phyloP scores from a whole-genome alignment of 768 basidiomycete genomes.

The Holtermanniella nyarrowii region DNA sequence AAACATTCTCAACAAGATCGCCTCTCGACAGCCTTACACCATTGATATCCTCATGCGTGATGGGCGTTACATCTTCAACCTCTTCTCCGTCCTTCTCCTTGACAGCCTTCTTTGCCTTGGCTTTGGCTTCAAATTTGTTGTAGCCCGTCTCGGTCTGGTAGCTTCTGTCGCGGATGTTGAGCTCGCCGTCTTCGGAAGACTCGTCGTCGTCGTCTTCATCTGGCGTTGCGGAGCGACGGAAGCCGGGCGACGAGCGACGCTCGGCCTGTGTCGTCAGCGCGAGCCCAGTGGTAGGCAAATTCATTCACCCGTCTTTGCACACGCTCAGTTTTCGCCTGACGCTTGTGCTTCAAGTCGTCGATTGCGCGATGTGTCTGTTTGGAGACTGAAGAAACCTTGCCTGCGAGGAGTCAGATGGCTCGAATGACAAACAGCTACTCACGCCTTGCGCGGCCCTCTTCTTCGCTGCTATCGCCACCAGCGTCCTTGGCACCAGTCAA shows the following conservation, averaged over 20 bases:
- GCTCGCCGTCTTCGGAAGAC: constrained; percentile 59
- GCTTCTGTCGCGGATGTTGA: constrained; percentile 12
- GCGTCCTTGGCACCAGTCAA: constrained; percentile 20
- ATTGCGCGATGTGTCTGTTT: constrained; percentile 35
- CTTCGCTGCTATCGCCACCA: constrained; percentile 36
- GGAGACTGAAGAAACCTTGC: constrained; percentile 53
- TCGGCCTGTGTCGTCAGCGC: constrained; percentile 9
- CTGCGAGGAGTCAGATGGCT: constrained; percentile 40
- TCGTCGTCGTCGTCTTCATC: constrained; percentile 75
- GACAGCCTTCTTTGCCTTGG: constrained; percentile 8
- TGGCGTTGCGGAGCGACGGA: constrained; percentile 46
- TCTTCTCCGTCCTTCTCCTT: constrained; percentile 46
- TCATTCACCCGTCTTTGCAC: constrained; percentile 53
- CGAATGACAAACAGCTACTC: background rate
- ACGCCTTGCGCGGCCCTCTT: constrained; percentile 47
- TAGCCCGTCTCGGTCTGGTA: constrained; percentile 4
- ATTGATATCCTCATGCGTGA: constrained; percentile 53
- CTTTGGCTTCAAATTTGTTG: constrained; percentile 4
- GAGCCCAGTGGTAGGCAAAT: background rate
- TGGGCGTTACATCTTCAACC: constrained; percentile 47
- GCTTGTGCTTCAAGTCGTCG: constrained; percentile 66
- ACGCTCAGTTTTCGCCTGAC: constrained; percentile 82
- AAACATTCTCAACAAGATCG: constrained; percentile 58
- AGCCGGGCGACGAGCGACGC: constrained; percentile 51
- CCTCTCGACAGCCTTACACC: constrained; percentile 58